A percentile compares a stretch with the other conserved stretches of the same genome.
These are phyloP conservation scores for Clavulina sp. DNA, from an alignment of 768 basidiomycete genomes.

Conservation along the genomic window DNA sequence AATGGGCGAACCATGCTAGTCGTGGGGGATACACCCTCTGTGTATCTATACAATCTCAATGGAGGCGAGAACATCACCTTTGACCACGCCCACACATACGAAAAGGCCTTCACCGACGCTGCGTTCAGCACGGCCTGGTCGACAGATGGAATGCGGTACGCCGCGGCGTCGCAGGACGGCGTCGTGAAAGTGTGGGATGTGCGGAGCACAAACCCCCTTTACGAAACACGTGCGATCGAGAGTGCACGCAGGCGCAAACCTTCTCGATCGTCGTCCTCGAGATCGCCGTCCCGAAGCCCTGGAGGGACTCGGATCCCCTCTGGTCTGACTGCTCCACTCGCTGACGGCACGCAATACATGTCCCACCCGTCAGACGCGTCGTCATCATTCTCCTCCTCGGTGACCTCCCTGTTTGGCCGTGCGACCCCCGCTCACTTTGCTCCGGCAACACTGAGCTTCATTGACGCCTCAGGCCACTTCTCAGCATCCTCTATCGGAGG, in stretches of 20 bases:
- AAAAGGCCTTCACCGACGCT: slow-evolving; percentile 25
- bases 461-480: too few species aligned
- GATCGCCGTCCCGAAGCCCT: slow-evolving; percentile 13
- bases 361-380: too few species aligned
- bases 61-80: slow-evolving; percentile 47
- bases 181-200: slow-evolving; percentile 72
- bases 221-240: too few species aligned
- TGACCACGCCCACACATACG: slow-evolving; percentile 45
- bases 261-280: slow-evolving; percentile 23
- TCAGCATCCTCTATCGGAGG: too few species aligned
- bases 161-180: slow-evolving; percentile 70
- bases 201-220: too few species aligned
- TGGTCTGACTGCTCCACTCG: too few species aligned
- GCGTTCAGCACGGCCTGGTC: slow-evolving; percentile 73
- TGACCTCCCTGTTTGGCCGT: too few species aligned
- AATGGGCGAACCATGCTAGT: slow-evolving; percentile 75
- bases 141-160: slow-evolving; percentile 57
- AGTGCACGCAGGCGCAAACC: too few species aligned
- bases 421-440: too few species aligned
- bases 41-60: slow-evolving; percentile 63
- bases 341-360: too few species aligned
- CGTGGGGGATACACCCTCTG: slow-evolving; percentile 78
- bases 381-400: too few species aligned
- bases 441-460: too few species aligned
- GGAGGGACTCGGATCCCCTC: slow-evolving; percentile 23